These are phyloP conservation scores for Fraxinus paxiana DNA, from an alignment of 305 asterid genomes.

Conservation along the genomic window DNA sequence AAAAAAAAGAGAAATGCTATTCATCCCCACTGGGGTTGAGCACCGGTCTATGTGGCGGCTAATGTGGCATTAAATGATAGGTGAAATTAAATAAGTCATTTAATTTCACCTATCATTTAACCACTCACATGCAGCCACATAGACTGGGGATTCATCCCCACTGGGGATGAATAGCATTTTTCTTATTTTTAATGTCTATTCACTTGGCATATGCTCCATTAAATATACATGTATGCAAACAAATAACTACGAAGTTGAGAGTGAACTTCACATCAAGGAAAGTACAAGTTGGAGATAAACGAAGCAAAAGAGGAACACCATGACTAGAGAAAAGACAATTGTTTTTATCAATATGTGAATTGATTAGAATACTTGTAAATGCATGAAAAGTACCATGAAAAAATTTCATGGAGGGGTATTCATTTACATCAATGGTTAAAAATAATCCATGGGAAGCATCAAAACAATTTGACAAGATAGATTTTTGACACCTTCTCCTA, in stretches of 20 bases:
- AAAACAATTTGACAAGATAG: background rate
- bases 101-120: too few relatives aligned
- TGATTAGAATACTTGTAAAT: background rate
- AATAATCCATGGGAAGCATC: background rate
- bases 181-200: constrained; percentile 8
- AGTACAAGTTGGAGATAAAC: background rate
- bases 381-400: background rate
- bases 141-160: too few relatives aligned
- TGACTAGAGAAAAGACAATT: background rate
- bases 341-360: background rate
- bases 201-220: constrained; percentile 14
- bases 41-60: too few relatives aligned
- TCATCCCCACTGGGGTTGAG: too few relatives aligned
- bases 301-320: background rate
- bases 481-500: background rate
- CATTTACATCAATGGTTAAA: background rate
- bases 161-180: too few relatives aligned
- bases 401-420: background rate
- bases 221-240: constrained; percentile 1
- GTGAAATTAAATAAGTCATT: too few relatives aligned
- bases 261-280: background rate
- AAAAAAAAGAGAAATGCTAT: too few relatives aligned
- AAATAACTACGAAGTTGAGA: background rate
- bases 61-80: too few relatives aligned
- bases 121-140: too few relatives aligned